These are phyloP conservation scores for Piloderma croceum DNA, from an alignment of 768 basidiomycete genomes.

Conservation along the genomic window DNA sequence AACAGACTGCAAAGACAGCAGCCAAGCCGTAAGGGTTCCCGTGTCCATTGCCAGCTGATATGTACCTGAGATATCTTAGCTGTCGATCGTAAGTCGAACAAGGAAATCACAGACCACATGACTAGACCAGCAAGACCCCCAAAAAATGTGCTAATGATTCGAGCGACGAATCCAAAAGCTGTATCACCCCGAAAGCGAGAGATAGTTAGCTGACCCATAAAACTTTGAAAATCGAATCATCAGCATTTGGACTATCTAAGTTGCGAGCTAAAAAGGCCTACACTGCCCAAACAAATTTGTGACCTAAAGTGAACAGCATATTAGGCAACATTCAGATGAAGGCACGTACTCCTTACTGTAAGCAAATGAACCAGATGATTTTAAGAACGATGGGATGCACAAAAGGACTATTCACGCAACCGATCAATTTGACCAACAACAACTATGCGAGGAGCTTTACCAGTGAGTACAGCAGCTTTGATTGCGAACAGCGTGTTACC, in stretches of 20 bases:
- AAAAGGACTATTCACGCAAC: slow-evolving; percentile 36
- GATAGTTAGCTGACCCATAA: slow-evolving; percentile 72
- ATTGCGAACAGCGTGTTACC: slow-evolving; percentile 67
- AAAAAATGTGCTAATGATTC: slow-evolving; percentile 59
- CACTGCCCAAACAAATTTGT: slow-evolving; percentile 70
- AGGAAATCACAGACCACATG: slow-evolving; percentile 49
- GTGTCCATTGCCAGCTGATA: slow-evolving; percentile 52
- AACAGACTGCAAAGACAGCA: slow-evolving; percentile 59
- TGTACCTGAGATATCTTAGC: slow-evolving; percentile 45
- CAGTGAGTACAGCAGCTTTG: slow-evolving; percentile 63
- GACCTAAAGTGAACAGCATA: slow-evolving; percentile 31
- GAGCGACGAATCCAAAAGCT: slow-evolving; percentile 54
- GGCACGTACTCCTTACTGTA: slow-evolving; percentile 40
- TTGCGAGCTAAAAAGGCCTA: slow-evolving; percentile 28
- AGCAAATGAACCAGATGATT: slow-evolving; percentile 49
- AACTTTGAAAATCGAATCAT: slow-evolving; percentile 31
- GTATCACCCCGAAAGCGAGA: slow-evolving; percentile 75
- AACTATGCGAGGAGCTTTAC: slow-evolving; percentile 26
- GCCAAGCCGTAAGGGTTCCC: slow-evolving; percentile 70
- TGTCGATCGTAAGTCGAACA: not conserved
- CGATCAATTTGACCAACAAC: not conserved
- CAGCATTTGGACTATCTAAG: not conserved
- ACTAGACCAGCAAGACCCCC: slow-evolving; percentile 58
- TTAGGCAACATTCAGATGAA: not conserved
- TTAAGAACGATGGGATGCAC: slow-evolving; percentile 54